These are phyloP conservation scores for Botryosphaeria agaves DNA, from an alignment of 2,329 filamentous ascomycete genomes.

Conservation along the genomic window DNA sequence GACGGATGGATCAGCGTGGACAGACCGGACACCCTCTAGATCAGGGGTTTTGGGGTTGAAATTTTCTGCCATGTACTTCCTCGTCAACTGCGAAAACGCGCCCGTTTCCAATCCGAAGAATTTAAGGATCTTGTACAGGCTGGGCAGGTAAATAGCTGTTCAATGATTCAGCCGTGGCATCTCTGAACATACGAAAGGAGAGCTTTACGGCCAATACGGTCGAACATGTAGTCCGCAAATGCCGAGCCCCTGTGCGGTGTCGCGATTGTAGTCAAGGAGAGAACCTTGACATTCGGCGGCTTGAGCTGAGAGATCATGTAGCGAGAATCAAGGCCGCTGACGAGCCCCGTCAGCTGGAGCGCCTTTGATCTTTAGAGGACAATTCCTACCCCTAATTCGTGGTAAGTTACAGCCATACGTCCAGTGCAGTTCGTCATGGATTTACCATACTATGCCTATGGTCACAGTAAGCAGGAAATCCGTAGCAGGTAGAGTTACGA, in stretches of 20 bases:
- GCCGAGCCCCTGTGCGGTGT: slow-evolving; percentile 42
- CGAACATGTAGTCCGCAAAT: slow-evolving; percentile 44
- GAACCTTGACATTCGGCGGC: slow-evolving; percentile 54
- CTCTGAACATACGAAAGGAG: slow-evolving; percentile 21
- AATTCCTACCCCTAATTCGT: slow-evolving; percentile 17
- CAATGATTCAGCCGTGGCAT: slow-evolving; percentile 11
- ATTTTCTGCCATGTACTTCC: slow-evolving; percentile 36
- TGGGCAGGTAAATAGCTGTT: slow-evolving; percentile 28
- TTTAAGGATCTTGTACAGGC: slow-evolving; percentile 37
- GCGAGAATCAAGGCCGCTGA: slow-evolving; percentile 42
- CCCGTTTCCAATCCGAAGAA: slow-evolving; percentile 38
- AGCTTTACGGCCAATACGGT: slow-evolving; percentile 33
- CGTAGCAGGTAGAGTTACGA: neutral
- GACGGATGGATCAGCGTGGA: slow-evolving; percentile 1
- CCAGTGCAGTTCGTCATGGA: neutral
- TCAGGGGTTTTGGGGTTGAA: slow-evolving; percentile 45
- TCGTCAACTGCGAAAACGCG: slow-evolving; percentile 44
- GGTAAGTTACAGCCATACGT: slow-evolving; percentile 7
- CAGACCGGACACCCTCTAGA: slow-evolving; percentile 29
- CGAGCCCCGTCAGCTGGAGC: neutral
- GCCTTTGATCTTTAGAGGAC: neutral
- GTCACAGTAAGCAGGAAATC: slow-evolving; percentile 6
- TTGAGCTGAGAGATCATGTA: slow-evolving; percentile 45
- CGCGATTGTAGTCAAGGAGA: slow-evolving; percentile 47
- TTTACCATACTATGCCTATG: slow-evolving; percentile 37